Conservation (phyloP, 306 rosid genomes). For the Vachellia pachyceras region DNA sequence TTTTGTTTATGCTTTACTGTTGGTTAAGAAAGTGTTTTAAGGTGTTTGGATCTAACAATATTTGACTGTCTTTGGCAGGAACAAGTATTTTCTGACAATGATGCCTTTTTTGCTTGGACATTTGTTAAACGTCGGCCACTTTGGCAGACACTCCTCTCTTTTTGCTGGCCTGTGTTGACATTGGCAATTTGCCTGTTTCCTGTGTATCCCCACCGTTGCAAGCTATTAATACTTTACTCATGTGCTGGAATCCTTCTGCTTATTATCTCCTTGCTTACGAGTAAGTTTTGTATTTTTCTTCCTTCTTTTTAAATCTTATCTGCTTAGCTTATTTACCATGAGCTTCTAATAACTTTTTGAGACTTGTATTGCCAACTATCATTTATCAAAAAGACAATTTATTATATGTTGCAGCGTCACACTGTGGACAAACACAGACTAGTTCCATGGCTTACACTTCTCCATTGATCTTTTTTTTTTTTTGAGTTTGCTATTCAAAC, state of each 20-base stretch:
- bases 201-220: slow-evolving; percentile 95
- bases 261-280: slow-evolving; percentile 73
- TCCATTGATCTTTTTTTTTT: neutral
- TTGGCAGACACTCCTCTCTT: slow-evolving; percentile 98
- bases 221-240: slow-evolving; percentile 88
- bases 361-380: slow-evolving; percentile 2
- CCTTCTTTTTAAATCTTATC: slow-evolving; percentile 2
- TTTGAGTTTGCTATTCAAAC: neutral
- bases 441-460: slow-evolving; percentile 5
- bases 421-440: slow-evolving; percentile 7
- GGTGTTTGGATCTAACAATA: slow-evolving; percentile 39
- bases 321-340: slow-evolving; percentile 20
- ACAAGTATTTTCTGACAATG: slow-evolving; percentile 86
- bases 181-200: slow-evolving; percentile 99
- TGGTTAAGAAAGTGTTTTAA: slow-evolving; percentile 8
- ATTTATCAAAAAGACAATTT: slow-evolving; percentile 19
- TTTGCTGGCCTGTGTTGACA: slow-evolving; percentile 97
- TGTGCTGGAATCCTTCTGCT: slow-evolving; percentile 92
- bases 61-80: slow-evolving; percentile 68
- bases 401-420: slow-evolving; percentile 30
- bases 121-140: slow-evolving; percentile 90
- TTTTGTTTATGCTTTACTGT: neutral
- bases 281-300: slow-evolving; percentile 59
- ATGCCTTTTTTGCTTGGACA: slow-evolving; percentile 98
- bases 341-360: slow-evolving; percentile 5